Evolutionary conservation across 2,329 filamentous ascomycete genomes (phyloP), one percentile per base, ranked within the genome.

Genomic region (Fusarium avenaceum): DNA sequence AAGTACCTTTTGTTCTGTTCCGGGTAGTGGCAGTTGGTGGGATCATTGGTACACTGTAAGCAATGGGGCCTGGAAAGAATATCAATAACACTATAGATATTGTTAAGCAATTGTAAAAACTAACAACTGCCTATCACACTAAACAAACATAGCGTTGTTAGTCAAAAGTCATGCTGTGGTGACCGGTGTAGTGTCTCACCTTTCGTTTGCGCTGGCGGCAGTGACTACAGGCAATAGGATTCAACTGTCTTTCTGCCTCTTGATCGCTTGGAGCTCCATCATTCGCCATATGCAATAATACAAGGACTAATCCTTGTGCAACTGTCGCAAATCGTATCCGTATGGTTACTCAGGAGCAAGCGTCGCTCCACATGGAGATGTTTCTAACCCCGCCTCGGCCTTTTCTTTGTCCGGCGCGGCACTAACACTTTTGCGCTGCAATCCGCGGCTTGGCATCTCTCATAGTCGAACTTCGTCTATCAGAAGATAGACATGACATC

Each of bases 151-250:
- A 17, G 7, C 4, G 0, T 15, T 6, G 6, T 63, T 17, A 33
- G 50, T 19, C 19, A 38, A 38, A 22, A n/a, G 2, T 19, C n/a
- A 4, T 38, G 35, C 4, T 3, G 13, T 4, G 11, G n/a, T 28
- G 11, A 28, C 17, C 4, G 28, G 17, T 20, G 57, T 17, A 15
- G 15, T 11, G 3, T 35, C 69, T 65, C 46, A 78, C 76, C 67
- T 74, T 76, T 46, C 77, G 75, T 35, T 79, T 79, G 43, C 73
- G 72, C 32, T 76, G 75, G 14, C 76, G 73, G 48, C 77, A 79
- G 32, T 73, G 63, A 26, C 75, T 75, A 9, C 76, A 79, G 8
- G 77, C 77, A 45, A 77, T 78, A 6, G 76, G 74, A 38, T 76
- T 76, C 28, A 75, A 38, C 39, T 47, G 50, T 50, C 55, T 62